phyloP scores from a whole-genome alignment of 2,329 filamentous ascomycete genomes.

The Apiospora rasikravindrae region DNA sequence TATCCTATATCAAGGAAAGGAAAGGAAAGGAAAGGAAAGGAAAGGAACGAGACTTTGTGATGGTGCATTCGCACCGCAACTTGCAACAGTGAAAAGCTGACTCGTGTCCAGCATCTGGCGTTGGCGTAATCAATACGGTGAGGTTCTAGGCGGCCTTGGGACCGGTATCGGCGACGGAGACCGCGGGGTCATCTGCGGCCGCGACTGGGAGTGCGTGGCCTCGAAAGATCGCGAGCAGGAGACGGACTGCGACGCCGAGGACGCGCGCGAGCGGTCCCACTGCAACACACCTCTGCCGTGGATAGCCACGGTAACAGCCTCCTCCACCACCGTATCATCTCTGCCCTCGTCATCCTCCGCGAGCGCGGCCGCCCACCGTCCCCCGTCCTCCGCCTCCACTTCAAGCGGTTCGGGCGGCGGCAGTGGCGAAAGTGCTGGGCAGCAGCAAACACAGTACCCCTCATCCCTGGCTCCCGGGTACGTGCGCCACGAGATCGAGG shows the following conservation, averaged over 20 bases:
- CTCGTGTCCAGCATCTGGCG: slow-evolving; percentile 70
- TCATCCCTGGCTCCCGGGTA: slow-evolving; percentile 73
- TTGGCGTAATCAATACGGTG: slow-evolving; percentile 86
- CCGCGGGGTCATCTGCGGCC: slow-evolving; percentile 85
- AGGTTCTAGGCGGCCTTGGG: slow-evolving; percentile 79
- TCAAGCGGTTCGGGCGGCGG: slow-evolving; percentile 23
- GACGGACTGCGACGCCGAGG: slow-evolving; percentile 83
- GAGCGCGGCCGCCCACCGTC: slow-evolving; percentile 23
- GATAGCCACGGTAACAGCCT: slow-evolving; percentile 20
- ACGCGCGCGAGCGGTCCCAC: slow-evolving; percentile 55
- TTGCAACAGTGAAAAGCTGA: slow-evolving; percentile 15
- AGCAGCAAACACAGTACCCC: slow-evolving; percentile 40
- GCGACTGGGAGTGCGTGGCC: slow-evolving; percentile 77
- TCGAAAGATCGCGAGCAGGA: slow-evolving; percentile 81
- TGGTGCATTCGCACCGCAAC: not conserved
- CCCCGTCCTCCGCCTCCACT: slow-evolving; percentile 2
- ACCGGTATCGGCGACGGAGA: slow-evolving; percentile 89
- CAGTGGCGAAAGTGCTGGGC: not conserved
- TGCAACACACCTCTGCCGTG: slow-evolving; percentile 29
- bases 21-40: not conserved
- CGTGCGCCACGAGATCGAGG: slow-evolving; percentile 85
- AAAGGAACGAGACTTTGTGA: not conserved
- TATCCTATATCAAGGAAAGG: not conserved
- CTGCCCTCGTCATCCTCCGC: slow-evolving; percentile 30
- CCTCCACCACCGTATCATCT: slow-evolving; percentile 21